Evolutionary conservation across 306 rosid species (phyloP), one percentile per base, ranked within the genome.

Genomic region (Arachis hypogaea): DNA sequence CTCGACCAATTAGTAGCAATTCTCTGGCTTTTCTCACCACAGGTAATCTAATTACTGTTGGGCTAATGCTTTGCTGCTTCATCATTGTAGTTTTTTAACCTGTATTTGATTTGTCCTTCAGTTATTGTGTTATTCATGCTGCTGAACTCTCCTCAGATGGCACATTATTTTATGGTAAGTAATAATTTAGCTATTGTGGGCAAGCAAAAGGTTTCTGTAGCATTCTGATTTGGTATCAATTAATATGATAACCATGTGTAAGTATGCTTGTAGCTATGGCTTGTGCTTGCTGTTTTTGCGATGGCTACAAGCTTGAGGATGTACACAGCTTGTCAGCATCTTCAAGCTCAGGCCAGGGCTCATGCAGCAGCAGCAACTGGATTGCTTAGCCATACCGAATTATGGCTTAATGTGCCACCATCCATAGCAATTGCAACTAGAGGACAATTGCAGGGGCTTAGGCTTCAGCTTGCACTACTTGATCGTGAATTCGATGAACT

Each of bases 401-500:
- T 94, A 73, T 89, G 86, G 69, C 66, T 91, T 80, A 90, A 86
- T 65, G 57, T 92, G 90, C 97, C 97, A 46, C 88, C 92, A 29
- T 92, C 97, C 14, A 88, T 91, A 83, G 92, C 95, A 40, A 85
- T 94, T 47, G 96, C 96, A 74, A 88, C 93, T 18, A 76, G 96
- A 81, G 97, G 96, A 68, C 91, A 94, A 64, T 81, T 94, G 80
- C 97, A 92, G 69, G 97, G 96, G 68, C 89, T 94, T 44, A 91
- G 98, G 81, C 97, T 91, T 80, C 97, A 93, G 83, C 98, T 93
- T 74, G 93, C 97, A 63, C 91, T 93, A 65, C 96, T 93, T 78
- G 98, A 94, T 74, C 89, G 90, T 44, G 97, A 94, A 73, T 94
- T 93, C 45, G 94, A 94, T 78, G 97, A 91, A 73, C 83, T 91